Evolutionary conservation across 192 early-diverging fungal species (phyloP).

Genomic region (Podila clonocystis): DNA sequence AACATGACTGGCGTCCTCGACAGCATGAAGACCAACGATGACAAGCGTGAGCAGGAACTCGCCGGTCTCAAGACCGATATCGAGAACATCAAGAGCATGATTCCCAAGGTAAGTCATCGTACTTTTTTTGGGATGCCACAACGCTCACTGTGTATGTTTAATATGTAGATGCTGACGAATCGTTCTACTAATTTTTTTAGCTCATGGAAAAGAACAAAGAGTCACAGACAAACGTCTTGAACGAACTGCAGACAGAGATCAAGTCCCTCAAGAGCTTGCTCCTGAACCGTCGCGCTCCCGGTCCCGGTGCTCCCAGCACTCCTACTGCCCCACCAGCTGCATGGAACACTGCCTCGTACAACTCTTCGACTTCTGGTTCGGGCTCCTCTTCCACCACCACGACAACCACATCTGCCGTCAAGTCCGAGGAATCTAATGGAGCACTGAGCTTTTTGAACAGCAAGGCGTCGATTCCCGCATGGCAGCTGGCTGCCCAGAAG

Average conservation of each 20-base stretch:
- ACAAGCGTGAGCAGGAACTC: slow-evolving; percentile 72
- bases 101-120: slow-evolving; percentile 90
- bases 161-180: not conserved
- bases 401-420: slow-evolving; percentile 3
- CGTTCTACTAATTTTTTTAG: slow-evolving; percentile 30
- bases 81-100: slow-evolving; percentile 73
- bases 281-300: slow-evolving; percentile 77
- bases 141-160: too few species aligned
- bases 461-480: slow-evolving; percentile 67
- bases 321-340: slow-evolving; percentile 31
- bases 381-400: slow-evolving; percentile 8
- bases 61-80: slow-evolving; percentile 80
- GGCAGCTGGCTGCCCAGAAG: slow-evolving; percentile 69
- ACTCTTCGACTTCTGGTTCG: slow-evolving; percentile 9
- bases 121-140: too few species aligned
- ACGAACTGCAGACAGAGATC: slow-evolving; percentile 92
- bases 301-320: slow-evolving; percentile 15
- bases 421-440: slow-evolving; percentile 13
- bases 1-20: slow-evolving; percentile 68
- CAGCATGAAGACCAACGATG: slow-evolving; percentile 71
- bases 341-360: slow-evolving; percentile 43
- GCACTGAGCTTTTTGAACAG: slow-evolving; percentile 41
- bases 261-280: slow-evolving; percentile 93
- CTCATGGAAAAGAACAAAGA: slow-evolving; percentile 80
- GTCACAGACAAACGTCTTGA: slow-evolving; percentile 68